phyloP scores from a whole-genome alignment of 176 grass and related monocot species.

The Eleusine indica region DNA sequence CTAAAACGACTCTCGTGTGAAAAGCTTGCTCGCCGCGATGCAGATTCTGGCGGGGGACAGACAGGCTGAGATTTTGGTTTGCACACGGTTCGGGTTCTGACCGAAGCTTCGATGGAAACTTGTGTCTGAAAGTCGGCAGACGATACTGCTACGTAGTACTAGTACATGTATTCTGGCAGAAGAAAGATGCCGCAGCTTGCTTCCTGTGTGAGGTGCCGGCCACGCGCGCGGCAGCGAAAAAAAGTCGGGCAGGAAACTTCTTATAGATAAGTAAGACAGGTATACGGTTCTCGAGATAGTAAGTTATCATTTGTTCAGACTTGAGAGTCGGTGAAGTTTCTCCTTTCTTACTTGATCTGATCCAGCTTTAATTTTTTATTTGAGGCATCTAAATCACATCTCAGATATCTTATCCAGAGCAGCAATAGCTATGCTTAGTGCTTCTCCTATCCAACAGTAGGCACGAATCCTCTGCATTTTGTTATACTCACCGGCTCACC shows the following conservation, averaged over 20 bases:
- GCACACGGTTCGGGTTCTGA: not conserved
- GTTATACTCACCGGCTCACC: not conserved
- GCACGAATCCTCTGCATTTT: not conserved
- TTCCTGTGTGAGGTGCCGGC: not conserved
- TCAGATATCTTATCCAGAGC: too few relatives aligned
- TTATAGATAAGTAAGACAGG: not conserved
- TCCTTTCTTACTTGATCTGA: not conserved
- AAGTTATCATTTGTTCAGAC: not conserved
- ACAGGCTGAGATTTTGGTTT: not conserved
- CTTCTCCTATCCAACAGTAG: not conserved
- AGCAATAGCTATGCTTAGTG: not conserved
- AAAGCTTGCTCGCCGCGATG: not conserved
- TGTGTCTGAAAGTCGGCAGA: not conserved
- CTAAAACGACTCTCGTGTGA: slow-evolving; percentile 27
- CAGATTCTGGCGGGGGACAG: not conserved
- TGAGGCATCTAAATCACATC: not conserved
- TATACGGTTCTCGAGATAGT: not conserved
- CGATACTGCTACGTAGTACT: not conserved
- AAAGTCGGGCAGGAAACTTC: slow-evolving; percentile 35
- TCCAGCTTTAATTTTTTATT: not conserved
- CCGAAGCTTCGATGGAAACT: slow-evolving; percentile 39
- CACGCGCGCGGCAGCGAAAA: not conserved
- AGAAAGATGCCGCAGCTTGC: not conserved
- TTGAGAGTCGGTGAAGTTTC: not conserved
- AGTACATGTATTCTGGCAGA: not conserved